Evolutionary conservation across 495 filamentous ascomycete genomes (phyloP).

Genomic region (Aspergillus saccharolyticus): DNA sequence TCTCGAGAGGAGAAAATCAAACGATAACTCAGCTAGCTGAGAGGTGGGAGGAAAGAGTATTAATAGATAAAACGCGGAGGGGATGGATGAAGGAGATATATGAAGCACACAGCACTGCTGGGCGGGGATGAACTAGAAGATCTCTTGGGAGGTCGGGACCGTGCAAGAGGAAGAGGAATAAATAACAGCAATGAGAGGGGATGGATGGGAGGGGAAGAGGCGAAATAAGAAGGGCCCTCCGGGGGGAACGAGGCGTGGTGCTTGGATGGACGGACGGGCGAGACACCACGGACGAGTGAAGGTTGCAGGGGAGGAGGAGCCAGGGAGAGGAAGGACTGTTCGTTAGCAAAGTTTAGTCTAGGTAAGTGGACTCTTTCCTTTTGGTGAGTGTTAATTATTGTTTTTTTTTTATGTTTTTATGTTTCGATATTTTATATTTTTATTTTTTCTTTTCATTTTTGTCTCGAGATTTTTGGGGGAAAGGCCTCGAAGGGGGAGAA

Average conservation of each 20-base stretch:
- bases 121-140: slow-evolving; percentile 19
- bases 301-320: slow-evolving; percentile 17
- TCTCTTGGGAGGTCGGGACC: slow-evolving; percentile 6
- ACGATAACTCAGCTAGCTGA: slow-evolving; percentile 24
- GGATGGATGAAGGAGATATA: slow-evolving; percentile 10
- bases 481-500: background rate
- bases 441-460: slow-evolving; percentile 6
- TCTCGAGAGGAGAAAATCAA: slow-evolving; percentile 5
- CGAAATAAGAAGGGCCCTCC: background rate
- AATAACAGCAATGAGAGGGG: slow-evolving; percentile 15
- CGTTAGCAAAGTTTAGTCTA: slow-evolving; percentile 14
- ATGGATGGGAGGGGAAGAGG: slow-evolving; percentile 9
- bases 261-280: slow-evolving; percentile 14
- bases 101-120: slow-evolving; percentile 34
- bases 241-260: background rate
- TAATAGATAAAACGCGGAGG: slow-evolving; percentile 12
- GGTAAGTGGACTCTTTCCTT: background rate
- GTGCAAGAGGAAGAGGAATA: slow-evolving; percentile 21
- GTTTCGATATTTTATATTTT: slow-evolving; percentile 11
- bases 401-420: slow-evolving; percentile 6
- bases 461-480: background rate
- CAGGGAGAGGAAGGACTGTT: slow-evolving; percentile 23
- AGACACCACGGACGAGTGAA: slow-evolving; percentile 17
- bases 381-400: slow-evolving; percentile 15
- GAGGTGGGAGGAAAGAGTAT: slow-evolving; percentile 7